Conservation (phyloP, 352 stramenopile genomes). For the Globisporangium paroecandrum region DNA sequence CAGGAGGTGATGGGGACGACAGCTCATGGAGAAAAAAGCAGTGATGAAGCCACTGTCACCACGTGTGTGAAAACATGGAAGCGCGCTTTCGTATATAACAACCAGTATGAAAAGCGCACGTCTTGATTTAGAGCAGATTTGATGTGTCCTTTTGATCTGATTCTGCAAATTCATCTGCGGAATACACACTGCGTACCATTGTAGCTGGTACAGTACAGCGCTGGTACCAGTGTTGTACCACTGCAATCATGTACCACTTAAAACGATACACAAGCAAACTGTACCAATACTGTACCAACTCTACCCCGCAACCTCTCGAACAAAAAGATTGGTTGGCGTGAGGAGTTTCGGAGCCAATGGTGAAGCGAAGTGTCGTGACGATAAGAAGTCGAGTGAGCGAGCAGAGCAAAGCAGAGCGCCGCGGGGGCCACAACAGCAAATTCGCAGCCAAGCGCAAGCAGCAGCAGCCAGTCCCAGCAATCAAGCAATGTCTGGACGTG, state of each 20-base stretch:
- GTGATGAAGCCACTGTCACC: neutral
- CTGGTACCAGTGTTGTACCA: neutral
- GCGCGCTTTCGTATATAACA: neutral
- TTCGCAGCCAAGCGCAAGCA: conserved; percentile 4
- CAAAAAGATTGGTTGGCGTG: conserved; percentile 10
- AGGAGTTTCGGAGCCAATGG: conserved; percentile 4
- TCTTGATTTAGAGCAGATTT: neutral
- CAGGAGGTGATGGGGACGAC: neutral
- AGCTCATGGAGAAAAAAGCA: neutral
- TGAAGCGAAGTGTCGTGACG: neutral
- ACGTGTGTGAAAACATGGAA: neutral
- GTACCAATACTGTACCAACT: neutral
- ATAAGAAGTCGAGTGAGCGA: neutral
- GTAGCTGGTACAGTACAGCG: neutral
- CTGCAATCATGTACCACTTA: neutral
- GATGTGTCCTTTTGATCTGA: neutral
- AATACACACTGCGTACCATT: neutral
- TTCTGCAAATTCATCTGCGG: neutral
- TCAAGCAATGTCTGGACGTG: conserved; percentile 20
- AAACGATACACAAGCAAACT: neutral
- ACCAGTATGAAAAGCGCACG: neutral
- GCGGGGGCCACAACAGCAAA: conserved; percentile 6
- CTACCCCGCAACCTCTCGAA: conserved; percentile 2
- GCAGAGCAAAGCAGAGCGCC: neutral
- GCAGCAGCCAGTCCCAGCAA: neutral